Conservation (phyloP, 768 basidiomycete species). For the Postia placenta region DNA sequence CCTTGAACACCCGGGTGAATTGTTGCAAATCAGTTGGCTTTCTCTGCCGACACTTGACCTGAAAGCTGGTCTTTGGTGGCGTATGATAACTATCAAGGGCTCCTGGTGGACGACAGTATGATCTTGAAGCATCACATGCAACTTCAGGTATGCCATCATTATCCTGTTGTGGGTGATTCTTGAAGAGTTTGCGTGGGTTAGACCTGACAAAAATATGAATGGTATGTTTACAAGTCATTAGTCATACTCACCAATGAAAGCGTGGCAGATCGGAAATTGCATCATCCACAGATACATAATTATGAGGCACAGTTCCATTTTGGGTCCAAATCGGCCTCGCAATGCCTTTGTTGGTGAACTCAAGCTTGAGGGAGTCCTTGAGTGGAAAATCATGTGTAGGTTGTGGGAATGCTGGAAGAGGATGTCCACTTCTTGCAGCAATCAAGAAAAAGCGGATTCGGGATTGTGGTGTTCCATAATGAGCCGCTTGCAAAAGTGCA, state of each 20-base stretch:
- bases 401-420: slow-evolving; percentile 34
- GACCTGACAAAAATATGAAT: slow-evolving; percentile 9
- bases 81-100: slow-evolving; percentile 26
- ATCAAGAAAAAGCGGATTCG: slow-evolving; percentile 46
- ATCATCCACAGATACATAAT: slow-evolving; percentile 56
- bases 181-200: slow-evolving; percentile 24
- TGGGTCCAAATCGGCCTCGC: slow-evolving; percentile 40
- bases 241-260: slow-evolving; percentile 60
- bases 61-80: slow-evolving; percentile 34
- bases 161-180: neutral
- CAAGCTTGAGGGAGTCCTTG: slow-evolving; percentile 42
- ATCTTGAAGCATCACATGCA: slow-evolving; percentile 30
- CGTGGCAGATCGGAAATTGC: slow-evolving; percentile 67
- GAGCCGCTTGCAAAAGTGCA: slow-evolving; percentile 39
- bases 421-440: slow-evolving; percentile 30
- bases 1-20: slow-evolving; percentile 48
- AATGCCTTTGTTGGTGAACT: slow-evolving; percentile 34
- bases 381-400: slow-evolving; percentile 38
- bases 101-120: slow-evolving; percentile 28
- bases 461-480: slow-evolving; percentile 41
- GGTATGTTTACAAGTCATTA: neutral
- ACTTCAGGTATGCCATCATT: slow-evolving; percentile 14
- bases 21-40: slow-evolving; percentile 56
- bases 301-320: slow-evolving; percentile 42
- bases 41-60: slow-evolving; percentile 39